Base-by-base conservation (phyloP, 2,329 filamentous ascomycete genomes). In the Parafenestella ontariensis region DNA sequence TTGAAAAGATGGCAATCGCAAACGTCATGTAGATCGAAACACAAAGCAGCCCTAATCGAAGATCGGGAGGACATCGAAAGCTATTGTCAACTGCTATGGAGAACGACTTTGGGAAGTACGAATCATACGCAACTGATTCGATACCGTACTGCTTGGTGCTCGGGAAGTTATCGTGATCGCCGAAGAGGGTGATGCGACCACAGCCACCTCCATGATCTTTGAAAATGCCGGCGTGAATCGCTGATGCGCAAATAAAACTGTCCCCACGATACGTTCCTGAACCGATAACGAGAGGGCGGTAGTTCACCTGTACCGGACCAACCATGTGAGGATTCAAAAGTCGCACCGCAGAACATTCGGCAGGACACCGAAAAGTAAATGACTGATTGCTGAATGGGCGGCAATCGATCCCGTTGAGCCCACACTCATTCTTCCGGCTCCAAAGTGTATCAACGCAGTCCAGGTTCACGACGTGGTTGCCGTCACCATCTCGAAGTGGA, bases 21-120 rank as follows among this genome's bases (percentile, higher is more conserved):
- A 83, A 81, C 1, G 92, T 90, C 63, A 93, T 94, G 46, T 87
- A 82, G 20, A 93, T 80, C 0, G 92, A 95, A 11, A 97, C 82
- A 13, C 85, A 88, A 9, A 98, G 83, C 4, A 96, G 78, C 2
- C 86, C 81, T 91, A 92, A 97, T 33, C 92, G 84, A 57, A 89
- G 85, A 73, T 97, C 94, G 1, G 47, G 51, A 47, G 82, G 80
- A 11, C 91, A 87, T 37, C 84, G 82, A 66, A 91, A 89, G 15
- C 82, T 76, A 9, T 90, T 79, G 24, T 83, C 82, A 4, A 80
- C 76, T 5, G 89, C 77, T 60, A 98, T 96, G n/a, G 85, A 86
- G 72, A 91, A 97, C 0, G 92, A 88, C 17, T 91, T 87, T 1
- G 94, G 94, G 66, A 99, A 99, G 61, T 90, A 90, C 0, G 92